phyloP scores from a whole-genome alignment of 1,284 basidiomycete genomes.

The Sanghuangporus sanghuang region DNA sequence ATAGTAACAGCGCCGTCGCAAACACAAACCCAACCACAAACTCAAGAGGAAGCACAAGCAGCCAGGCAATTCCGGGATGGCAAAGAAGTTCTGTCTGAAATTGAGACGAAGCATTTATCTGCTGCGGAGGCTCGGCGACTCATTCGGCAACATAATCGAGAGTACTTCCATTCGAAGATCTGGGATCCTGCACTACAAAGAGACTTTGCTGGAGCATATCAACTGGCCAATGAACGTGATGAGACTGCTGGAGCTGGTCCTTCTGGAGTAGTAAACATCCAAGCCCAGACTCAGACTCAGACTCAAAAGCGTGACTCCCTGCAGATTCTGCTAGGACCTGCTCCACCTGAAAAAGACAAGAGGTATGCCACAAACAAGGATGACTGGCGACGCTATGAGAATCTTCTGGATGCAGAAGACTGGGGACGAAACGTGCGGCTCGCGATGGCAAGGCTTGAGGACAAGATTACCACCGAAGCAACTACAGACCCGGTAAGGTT shows the following conservation, averaged over 20 bases:
- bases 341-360: not conserved
- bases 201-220: constrained; percentile 10
- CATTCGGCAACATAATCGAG: constrained; percentile 4
- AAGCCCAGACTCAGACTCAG: not conserved
- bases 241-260: not conserved
- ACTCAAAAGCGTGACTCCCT: not conserved
- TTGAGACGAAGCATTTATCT: not conserved
- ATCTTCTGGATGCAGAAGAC: not conserved
- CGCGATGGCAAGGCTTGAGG: constrained; percentile 8
- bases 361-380: not conserved
- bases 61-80: not conserved
- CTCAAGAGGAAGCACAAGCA: not conserved
- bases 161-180: constrained; percentile 10
- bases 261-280: not conserved
- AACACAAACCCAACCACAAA: not conserved
- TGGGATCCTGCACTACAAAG: constrained; percentile 13
- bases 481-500: not conserved
- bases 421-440: constrained; percentile 6
- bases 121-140: constrained; percentile 2
- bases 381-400: not conserved
- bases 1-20: not conserved
- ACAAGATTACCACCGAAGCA: constrained; percentile 2
- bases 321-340: not conserved
- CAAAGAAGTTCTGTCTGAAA: not conserved
- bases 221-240: not conserved